A percentile compares a stretch with the other conserved stretches of the same genome.
These are phyloP conservation scores for Harringtonia aguacate DNA, from an alignment of 2,329 filamentous ascomycete genomes.

Conservation along the genomic window DNA sequence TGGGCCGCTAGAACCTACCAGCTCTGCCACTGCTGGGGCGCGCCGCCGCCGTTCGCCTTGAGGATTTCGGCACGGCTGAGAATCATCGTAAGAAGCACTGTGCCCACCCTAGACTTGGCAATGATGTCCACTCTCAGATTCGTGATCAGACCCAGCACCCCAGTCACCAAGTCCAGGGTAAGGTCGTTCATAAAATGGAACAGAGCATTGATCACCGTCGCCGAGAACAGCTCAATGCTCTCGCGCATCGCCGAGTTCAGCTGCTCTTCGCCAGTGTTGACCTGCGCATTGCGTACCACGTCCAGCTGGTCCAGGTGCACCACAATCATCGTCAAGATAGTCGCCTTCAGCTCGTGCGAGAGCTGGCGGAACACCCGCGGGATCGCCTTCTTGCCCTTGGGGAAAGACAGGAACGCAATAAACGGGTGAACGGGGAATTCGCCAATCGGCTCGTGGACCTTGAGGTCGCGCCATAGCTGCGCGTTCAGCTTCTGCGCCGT, in stretches of 20 bases:
- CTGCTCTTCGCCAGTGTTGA: slow-evolving; percentile 58
- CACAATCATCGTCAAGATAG: slow-evolving; percentile 90
- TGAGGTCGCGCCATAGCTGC: slow-evolving; percentile 75
- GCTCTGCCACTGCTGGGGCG: slow-evolving; percentile 65
- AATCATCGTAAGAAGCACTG: slow-evolving; percentile 86
- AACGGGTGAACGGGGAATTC: slow-evolving; percentile 76
- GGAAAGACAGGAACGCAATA: slow-evolving; percentile 87
- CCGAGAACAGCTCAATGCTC: slow-evolving; percentile 83
- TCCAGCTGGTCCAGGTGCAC: slow-evolving; percentile 88
- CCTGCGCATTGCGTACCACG: slow-evolving; percentile 72
- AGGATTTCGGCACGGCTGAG: slow-evolving; percentile 88
- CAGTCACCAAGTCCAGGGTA: slow-evolving; percentile 81
- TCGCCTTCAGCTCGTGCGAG: slow-evolving; percentile 84
- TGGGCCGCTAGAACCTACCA: slow-evolving; percentile 57
- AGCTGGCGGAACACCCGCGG: slow-evolving; percentile 92
- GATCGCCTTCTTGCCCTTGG: slow-evolving; percentile 93
- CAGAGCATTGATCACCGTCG: slow-evolving; percentile 79
- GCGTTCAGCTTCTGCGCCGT: slow-evolving; percentile 61
- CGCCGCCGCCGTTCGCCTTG: slow-evolving; percentile 65
- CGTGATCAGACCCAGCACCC: slow-evolving; percentile 75
- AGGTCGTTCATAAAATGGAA: slow-evolving; percentile 88
- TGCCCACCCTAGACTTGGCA: slow-evolving; percentile 75
- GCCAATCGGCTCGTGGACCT: slow-evolving; percentile 86
- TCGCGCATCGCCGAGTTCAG: slow-evolving; percentile 73
- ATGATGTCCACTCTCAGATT: slow-evolving; percentile 78